phyloP scores from a whole-genome alignment of 495 filamentous ascomycete genomes.

The Xylaria nigripes region DNA sequence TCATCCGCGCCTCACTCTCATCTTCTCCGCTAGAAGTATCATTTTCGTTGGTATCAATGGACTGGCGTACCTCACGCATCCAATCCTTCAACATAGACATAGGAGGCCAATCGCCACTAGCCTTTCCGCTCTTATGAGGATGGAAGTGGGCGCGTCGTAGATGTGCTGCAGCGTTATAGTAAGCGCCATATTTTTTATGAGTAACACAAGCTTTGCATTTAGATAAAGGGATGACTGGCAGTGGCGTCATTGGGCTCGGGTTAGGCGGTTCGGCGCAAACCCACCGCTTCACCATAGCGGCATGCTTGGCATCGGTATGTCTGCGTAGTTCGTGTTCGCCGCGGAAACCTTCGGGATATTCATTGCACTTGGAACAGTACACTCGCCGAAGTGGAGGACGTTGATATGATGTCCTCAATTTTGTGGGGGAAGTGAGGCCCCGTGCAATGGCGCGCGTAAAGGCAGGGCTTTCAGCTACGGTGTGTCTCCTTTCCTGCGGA shows the following conservation, averaged over 20 bases:
- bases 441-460: conserved; percentile 30
- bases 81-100: conserved; percentile 82
- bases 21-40: conserved; percentile 42
- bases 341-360: conserved; percentile 81
- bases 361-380: conserved; percentile 66
- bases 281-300: conserved; percentile 65
- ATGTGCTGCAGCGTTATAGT: conserved; percentile 95
- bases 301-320: conserved; percentile 78
- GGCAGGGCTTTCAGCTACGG: conserved; percentile 39
- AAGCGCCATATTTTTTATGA: conserved; percentile 79
- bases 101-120: conserved; percentile 73
- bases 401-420: conserved; percentile 62
- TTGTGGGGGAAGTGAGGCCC: conserved; percentile 39
- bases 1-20: conserved; percentile 34
- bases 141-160: conserved; percentile 82
- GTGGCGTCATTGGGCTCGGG: conserved; percentile 33
- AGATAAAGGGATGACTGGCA: conserved; percentile 59
- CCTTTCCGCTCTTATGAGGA: conserved; percentile 71
- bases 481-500: conserved; percentile 38
- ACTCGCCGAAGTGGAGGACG: conserved; percentile 73
- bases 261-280: conserved; percentile 51
- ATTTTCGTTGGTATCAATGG: conserved; percentile 39
- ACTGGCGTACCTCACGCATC: conserved; percentile 66
- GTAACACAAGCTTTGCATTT: conserved; percentile 85
- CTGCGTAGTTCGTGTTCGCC: conserved; percentile 89